A percentile compares a stretch with the other conserved stretches of the same genome.
Evolutionary conservation across 2,329 filamentous ascomycete species (phyloP).

Genomic region (Fusarium udum): DNA sequence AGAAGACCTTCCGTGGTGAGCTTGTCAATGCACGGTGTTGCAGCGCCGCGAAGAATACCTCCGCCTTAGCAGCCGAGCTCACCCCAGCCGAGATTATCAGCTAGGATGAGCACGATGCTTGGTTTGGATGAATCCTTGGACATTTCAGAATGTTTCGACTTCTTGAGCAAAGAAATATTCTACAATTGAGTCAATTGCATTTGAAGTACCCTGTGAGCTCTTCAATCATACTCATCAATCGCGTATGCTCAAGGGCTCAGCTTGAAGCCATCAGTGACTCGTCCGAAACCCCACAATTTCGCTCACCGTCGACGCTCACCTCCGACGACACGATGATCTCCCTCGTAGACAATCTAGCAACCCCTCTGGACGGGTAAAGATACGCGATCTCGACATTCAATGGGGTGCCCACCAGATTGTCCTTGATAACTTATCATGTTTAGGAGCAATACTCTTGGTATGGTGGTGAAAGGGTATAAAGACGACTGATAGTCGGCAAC

Average conservation of each 20-base stretch:
- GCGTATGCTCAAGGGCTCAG: not conserved
- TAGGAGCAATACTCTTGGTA: not conserved
- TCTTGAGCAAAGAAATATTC: not conserved
- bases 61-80: slow-evolving; percentile 50
- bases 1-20: slow-evolving; percentile 47
- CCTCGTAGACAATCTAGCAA: not conserved
- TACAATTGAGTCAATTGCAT: not conserved
- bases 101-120: slow-evolving; percentile 47
- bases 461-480: not conserved
- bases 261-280: not conserved
- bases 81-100: slow-evolving; percentile 52
- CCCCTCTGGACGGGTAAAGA: not conserved
- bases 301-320: slow-evolving; percentile 38
- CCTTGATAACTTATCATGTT: not conserved
- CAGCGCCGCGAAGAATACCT: slow-evolving; percentile 46
- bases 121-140: slow-evolving; percentile 33
- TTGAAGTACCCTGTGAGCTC: not conserved
- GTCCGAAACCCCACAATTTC: slow-evolving; percentile 23
- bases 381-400: slow-evolving; percentile 3
- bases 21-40: slow-evolving; percentile 47
- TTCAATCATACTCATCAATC: not conserved
- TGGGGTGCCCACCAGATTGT: not conserved
- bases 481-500: not conserved
- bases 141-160: not conserved
- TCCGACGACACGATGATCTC: slow-evolving; percentile 1